Conservation (phyloP, 257 asterid species). For the Gardenia jasminoides region DNA sequence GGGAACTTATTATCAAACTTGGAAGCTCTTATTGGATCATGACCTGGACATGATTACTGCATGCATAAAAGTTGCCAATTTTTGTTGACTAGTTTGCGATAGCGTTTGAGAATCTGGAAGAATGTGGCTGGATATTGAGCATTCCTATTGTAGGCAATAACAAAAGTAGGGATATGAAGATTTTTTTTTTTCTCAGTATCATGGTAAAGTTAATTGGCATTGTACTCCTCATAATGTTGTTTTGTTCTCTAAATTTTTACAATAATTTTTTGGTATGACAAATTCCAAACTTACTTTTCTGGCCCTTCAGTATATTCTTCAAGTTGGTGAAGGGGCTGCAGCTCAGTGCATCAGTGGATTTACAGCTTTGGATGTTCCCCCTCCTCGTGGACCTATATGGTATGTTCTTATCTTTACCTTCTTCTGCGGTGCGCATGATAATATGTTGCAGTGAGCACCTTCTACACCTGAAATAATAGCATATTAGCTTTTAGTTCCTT, state of each 20-base stretch:
- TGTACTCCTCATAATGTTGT: background rate
- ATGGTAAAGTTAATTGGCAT: background rate
- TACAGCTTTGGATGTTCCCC: conserved; percentile 73
- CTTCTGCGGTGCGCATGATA: background rate
- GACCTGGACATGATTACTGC: background rate
- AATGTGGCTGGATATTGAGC: background rate
- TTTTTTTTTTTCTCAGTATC: background rate
- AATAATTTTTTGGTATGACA: background rate
- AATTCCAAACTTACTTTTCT: conserved; percentile 13
- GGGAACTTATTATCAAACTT: background rate
- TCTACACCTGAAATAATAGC: background rate
- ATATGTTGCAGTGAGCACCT: background rate
- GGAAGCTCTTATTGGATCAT: background rate
- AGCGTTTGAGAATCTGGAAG: background rate
- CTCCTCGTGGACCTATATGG: conserved; percentile 95
- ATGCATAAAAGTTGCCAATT: background rate
- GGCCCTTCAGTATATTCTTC: conserved; percentile 58
- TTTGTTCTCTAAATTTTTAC: background rate
- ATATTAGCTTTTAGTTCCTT: background rate
- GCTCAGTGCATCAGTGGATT: conserved; percentile 88
- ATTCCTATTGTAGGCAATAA: background rate
- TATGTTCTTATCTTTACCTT: conserved; percentile 19
- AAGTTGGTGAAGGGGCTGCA: conserved; percentile 70
- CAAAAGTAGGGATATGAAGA: background rate
- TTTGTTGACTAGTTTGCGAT: background rate